Percentiles rank a stretch among this genome's conserved stretches.
Conservation (phyloP, 441 rosid genomes). For the Breynia disticha region DNA sequence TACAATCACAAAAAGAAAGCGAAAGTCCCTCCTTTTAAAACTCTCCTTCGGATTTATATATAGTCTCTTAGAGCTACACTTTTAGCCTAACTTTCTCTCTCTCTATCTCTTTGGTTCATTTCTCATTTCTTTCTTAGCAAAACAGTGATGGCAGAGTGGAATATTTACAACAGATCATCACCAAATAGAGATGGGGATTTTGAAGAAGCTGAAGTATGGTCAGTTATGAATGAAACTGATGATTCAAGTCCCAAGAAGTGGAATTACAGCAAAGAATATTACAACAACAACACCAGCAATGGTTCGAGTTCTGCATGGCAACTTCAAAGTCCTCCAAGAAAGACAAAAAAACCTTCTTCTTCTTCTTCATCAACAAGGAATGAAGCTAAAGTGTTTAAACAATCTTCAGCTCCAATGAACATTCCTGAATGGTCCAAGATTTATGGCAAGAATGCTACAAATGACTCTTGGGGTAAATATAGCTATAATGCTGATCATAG, state of each 20-base stretch:
- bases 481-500: slow-evolving; percentile 10
- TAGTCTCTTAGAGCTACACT: background rate
- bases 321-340: slow-evolving; percentile 35
- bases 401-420: slow-evolving; percentile 63
- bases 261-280: slow-evolving; percentile 24
- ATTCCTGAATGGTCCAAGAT: slow-evolving; percentile 84
- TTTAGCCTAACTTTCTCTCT: slow-evolving; percentile 1
- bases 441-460: slow-evolving; percentile 28
- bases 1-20: too few species aligned
- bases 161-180: slow-evolving; percentile 2
- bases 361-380: slow-evolving; percentile 10
- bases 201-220: slow-evolving; percentile 75
- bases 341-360: slow-evolving; percentile 23
- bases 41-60: background rate
- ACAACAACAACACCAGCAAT: slow-evolving; percentile 8
- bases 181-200: slow-evolving; percentile 45
- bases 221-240: slow-evolving; percentile 33
- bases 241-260: slow-evolving; percentile 29
- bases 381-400: slow-evolving; percentile 28
- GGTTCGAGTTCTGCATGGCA: slow-evolving; percentile 33
- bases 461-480: slow-evolving; percentile 21
- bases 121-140: slow-evolving; percentile 2
- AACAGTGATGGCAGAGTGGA: slow-evolving; percentile 16
- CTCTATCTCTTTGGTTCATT: background rate
- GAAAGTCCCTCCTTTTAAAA: background rate